A percentile compares a stretch with the other conserved stretches of the same genome.
phyloP scores from a whole-genome alignment of 495 filamentous ascomycete species.

The Penicillium alfredii region DNA sequence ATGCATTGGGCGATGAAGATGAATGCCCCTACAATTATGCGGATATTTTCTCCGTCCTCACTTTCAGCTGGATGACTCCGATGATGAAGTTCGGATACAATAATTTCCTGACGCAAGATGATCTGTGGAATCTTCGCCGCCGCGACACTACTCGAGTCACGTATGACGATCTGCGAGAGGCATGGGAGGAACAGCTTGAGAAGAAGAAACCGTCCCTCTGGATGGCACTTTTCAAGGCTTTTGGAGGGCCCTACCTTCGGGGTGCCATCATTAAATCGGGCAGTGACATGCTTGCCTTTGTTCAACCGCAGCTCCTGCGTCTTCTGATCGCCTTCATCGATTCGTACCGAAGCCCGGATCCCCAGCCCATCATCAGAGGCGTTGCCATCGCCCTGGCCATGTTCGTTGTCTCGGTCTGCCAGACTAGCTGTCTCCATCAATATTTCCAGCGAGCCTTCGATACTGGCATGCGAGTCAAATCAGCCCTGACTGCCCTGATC shows the following conservation, averaged over 20 bases:
- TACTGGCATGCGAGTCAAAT: constrained; percentile 94
- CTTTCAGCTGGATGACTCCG: constrained; percentile 98
- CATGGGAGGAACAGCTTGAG: constrained; percentile 72
- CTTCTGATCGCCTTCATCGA: constrained; percentile 79
- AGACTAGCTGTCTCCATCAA: constrained; percentile 80
- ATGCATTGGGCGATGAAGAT: constrained; percentile 76
- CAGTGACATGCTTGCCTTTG: constrained; percentile 79
- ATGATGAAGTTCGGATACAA: constrained; percentile 95
- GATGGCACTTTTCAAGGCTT: constrained; percentile 80
- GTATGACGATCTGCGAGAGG: constrained; percentile 56
- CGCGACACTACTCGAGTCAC: constrained; percentile 72
- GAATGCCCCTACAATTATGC: constrained; percentile 95
- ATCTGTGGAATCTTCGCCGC: constrained; percentile 87
- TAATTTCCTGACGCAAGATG: constrained; percentile 88
- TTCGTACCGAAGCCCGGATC: constrained; percentile 61
- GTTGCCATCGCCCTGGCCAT: constrained; percentile 85
- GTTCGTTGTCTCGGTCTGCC: constrained; percentile 80
- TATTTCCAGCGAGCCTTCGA: constrained; percentile 96
- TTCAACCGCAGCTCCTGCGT: constrained; percentile 86
- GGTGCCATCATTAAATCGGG: constrained; percentile 78
- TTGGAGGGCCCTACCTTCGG: constrained; percentile 73
- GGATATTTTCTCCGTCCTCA: constrained; percentile 86
- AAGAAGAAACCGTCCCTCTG: constrained; percentile 81
- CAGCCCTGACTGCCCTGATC: constrained; percentile 79
- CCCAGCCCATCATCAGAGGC: constrained; percentile 76